Base-by-base conservation (phyloP, 768 basidiomycete species). In the Phlebiopsis gigantea region DNA sequence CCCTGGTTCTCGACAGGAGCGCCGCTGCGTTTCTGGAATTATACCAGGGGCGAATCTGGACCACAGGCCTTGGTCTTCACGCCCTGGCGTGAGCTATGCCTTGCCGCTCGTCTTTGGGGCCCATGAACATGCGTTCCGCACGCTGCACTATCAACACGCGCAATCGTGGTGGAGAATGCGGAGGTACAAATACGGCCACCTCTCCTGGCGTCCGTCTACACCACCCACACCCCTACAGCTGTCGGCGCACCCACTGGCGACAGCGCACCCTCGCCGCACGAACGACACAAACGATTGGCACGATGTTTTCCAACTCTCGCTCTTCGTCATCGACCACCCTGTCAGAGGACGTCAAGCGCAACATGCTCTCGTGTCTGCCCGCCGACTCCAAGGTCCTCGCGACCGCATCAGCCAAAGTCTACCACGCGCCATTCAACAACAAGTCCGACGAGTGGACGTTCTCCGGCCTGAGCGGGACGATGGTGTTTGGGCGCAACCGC, bases 391-490 rank as follows among this genome's bases (percentile, higher is more conserved):
- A 77, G 31, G 72, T 81, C 47, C 73, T 83, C 62, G 79, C 81
- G n/a, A 71, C 73, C 4, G 82, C 82, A 47, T 67, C 73, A 26
- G 84, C 80, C 41, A 78, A 82, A 61, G 74, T 86, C 29, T 87
- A 87, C 65, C 82, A 86, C 66, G 78, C 82, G 4, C 77, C 80
- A 30, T 77, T 83, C 63, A 71, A 65, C 58, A 73, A 64, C 53
- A 68, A 68, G 64, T 76, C 71, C 63, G 69, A 65, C 63, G 77
- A 79, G 47, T 88, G 87, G 87, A 73, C 72, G 8, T 83, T 77
- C 61, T 81, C 84, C 22, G 78, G 79, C 31, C 74, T 87, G 65
- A 75, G 75, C 56, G 87, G 87, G 22, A 79, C 76, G 17, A 72
- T 88, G 28, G 76, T 81, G 24, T 85, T 88, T 58, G 77, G 76